Evolutionary conservation across 495 filamentous ascomycete genomes (phyloP).

Genomic region (Copromyces sp.): DNA sequence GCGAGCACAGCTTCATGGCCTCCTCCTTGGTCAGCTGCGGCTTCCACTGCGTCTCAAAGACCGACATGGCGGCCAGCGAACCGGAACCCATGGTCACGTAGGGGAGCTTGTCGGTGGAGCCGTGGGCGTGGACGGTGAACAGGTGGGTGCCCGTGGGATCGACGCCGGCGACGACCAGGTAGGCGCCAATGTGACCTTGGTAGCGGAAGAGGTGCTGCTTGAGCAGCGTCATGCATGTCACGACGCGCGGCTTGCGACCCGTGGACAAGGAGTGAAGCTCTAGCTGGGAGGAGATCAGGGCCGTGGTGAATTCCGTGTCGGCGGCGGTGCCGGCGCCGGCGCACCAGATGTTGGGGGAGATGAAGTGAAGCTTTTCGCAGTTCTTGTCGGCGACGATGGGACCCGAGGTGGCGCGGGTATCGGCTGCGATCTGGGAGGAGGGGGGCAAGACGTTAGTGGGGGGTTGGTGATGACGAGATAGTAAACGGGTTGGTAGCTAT

Average conservation of each 20-base stretch:
- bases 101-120: slow-evolving; percentile 95
- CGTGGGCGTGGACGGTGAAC: slow-evolving; percentile 98
- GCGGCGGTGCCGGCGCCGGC: slow-evolving; percentile 96
- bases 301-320: slow-evolving; percentile 98
- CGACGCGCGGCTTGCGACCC: slow-evolving; percentile 90
- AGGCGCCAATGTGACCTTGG: slow-evolving; percentile 96
- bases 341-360: slow-evolving; percentile 98
- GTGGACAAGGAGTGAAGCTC: slow-evolving; percentile 94
- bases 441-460: background rate
- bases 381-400: slow-evolving; percentile 99
- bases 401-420: slow-evolving; percentile 94
- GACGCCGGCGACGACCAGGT: slow-evolving; percentile 94
- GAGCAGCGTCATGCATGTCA: slow-evolving; percentile 98
- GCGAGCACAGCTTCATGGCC: slow-evolving; percentile 68
- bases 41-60: slow-evolving; percentile 97
- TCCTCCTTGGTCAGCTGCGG: slow-evolving; percentile 64
- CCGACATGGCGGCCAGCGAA: slow-evolving; percentile 90
- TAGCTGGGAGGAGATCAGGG: slow-evolving; percentile 95
- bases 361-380: slow-evolving; percentile 99
- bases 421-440: slow-evolving; percentile 71
- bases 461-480: background rate
- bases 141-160: slow-evolving; percentile 94
- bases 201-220: slow-evolving; percentile 99
- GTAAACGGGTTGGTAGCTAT: background rate
- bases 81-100: slow-evolving; percentile 99